Percentiles rank a stretch among this genome's conserved stretches.
Evolutionary conservation across 225 moss, liverwort and hornwort genomes (phyloP).

Genomic region (Rhytidiadelphus loreus): DNA sequence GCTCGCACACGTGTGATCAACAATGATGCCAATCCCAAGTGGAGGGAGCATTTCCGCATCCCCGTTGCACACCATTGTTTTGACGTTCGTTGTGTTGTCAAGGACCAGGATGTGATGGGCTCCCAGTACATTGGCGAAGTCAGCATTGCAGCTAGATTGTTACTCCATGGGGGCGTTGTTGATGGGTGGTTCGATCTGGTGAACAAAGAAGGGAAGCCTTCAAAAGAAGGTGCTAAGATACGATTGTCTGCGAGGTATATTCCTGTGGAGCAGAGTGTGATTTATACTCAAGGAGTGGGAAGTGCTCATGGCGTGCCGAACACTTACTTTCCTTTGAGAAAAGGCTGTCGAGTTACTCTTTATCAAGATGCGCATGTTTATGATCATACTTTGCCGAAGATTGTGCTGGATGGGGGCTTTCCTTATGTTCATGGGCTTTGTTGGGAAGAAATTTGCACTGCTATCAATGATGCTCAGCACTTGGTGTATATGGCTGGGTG

Average conservation of each 20-base stretch:
- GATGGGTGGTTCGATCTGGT: slow-evolving; percentile 76
- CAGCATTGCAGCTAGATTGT: slow-evolving; percentile 20
- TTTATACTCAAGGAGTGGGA: slow-evolving; percentile 39
- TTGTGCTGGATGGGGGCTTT: slow-evolving; percentile 52
- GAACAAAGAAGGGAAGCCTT: slow-evolving; percentile 36
- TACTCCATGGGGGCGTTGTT: slow-evolving; percentile 21
- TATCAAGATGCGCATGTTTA: slow-evolving; percentile 91
- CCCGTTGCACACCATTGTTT: slow-evolving; percentile 68
- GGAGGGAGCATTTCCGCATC: slow-evolving; percentile 79
- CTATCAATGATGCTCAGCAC: slow-evolving; percentile 74
- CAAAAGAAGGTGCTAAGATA: slow-evolving; percentile 43
- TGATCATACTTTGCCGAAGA: slow-evolving; percentile 46
- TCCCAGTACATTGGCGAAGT: slow-evolving; percentile 76
- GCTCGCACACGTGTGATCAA: slow-evolving; percentile 81
- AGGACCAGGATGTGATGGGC: slow-evolving; percentile 84
- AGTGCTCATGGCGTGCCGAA: slow-evolving; percentile 52
- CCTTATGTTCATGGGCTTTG: slow-evolving; percentile 43
- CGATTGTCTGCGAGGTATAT: slow-evolving; percentile 37
- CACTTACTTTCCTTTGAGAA: slow-evolving; percentile 78
- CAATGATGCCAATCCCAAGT: slow-evolving; percentile 70
- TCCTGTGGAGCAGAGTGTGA: slow-evolving; percentile 42
- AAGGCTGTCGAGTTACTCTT: slow-evolving; percentile 50
- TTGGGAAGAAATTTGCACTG: slow-evolving; percentile 75
- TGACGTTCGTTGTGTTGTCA: slow-evolving; percentile 45
- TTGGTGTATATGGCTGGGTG: slow-evolving; percentile 81